Percentiles rank a stretch among this genome's conserved stretches.
phyloP scores from a whole-genome alignment of 2,329 filamentous ascomycete species.

The Aureobasidium melanogenum region DNA sequence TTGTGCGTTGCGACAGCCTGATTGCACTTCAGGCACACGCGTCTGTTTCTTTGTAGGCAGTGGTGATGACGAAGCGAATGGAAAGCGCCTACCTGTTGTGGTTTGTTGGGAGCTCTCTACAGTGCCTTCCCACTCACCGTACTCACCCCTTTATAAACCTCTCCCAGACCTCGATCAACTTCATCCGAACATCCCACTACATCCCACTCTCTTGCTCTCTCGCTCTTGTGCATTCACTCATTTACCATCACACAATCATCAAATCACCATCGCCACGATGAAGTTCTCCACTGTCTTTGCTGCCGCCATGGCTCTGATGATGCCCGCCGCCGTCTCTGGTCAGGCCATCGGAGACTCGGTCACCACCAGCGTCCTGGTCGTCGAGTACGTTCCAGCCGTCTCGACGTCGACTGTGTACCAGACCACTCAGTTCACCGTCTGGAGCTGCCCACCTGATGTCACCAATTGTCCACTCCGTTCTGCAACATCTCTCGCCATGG shows the following conservation, averaged over 20 bases:
- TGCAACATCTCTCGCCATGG: constrained; percentile 22
- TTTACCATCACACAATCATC: neutral
- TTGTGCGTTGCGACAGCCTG: neutral
- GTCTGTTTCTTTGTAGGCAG: neutral
- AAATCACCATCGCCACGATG: constrained; percentile 4
- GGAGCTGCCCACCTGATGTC: constrained; percentile 30
- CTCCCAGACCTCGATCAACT: neutral
- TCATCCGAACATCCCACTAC: neutral
- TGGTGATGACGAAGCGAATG: neutral
- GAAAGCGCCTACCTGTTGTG: neutral
- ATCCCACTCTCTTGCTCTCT: neutral
- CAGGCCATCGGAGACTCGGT: constrained; percentile 3
- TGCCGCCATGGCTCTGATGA: constrained; percentile 2
- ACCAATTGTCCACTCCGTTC: constrained; percentile 29
- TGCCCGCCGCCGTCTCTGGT: neutral
- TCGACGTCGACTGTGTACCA: constrained; percentile 34
- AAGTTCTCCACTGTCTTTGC: constrained; percentile 5
- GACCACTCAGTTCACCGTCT: constrained; percentile 36
- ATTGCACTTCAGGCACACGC: neutral
- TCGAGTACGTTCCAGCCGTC: constrained; percentile 25
- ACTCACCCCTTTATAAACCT: neutral
- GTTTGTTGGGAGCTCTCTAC: neutral
- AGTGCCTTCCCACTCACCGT: neutral
- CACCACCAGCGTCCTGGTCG: constrained; percentile 19
- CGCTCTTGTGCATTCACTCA: neutral